Evolutionary conservation across 805 yeast species (phyloP).

Genomic region (Hanseniaspora vineae): DNA sequence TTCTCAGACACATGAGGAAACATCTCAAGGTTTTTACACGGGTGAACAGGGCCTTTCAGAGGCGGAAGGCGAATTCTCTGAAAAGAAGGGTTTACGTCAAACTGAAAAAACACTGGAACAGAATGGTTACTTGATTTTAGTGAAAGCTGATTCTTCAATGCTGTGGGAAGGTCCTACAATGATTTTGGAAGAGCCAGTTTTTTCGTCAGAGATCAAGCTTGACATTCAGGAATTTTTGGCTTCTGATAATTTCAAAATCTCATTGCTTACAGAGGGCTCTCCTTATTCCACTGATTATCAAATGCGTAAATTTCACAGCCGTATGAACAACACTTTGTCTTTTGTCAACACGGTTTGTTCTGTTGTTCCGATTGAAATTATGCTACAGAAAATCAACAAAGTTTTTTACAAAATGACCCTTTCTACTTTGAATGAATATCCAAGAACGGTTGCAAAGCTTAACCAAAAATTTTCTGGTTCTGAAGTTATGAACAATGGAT

Average conservation of each 20-base stretch:
- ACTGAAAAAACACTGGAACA: conserved; percentile 13
- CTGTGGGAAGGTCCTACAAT: conserved; percentile 81
- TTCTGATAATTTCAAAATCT: conserved; percentile 8
- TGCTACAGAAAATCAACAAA: conserved; percentile 51
- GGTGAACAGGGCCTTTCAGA: conserved; percentile 8
- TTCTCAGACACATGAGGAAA: too few species aligned
- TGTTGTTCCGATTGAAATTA: conserved; percentile 57
- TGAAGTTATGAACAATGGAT: conserved; percentile 63
- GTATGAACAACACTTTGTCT: conserved; percentile 39
- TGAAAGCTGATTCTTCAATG: conserved; percentile 73
- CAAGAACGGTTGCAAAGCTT: conserved; percentile 36
- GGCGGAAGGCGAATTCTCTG: conserved; percentile 14
- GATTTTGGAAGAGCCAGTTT: conserved; percentile 32
- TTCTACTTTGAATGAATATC: conserved; percentile 48
- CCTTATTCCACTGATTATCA: conserved; percentile 41
- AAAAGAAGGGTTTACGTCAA: conserved; percentile 7
- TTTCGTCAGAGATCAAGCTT: conserved; percentile 12
- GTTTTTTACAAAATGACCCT: conserved; percentile 56
- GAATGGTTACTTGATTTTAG: conserved; percentile 53
- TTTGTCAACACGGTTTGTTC: conserved; percentile 59
- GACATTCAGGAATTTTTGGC: conserved; percentile 10
- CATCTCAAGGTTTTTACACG: too few species aligned
- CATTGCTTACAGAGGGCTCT: conserved; percentile 60
- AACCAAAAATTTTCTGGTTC: conserved; percentile 53
- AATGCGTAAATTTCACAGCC: conserved; percentile 38